Conservation (phyloP, 2,329 filamentous ascomycete genomes). For the Plenodomus tracheiphilus region DNA sequence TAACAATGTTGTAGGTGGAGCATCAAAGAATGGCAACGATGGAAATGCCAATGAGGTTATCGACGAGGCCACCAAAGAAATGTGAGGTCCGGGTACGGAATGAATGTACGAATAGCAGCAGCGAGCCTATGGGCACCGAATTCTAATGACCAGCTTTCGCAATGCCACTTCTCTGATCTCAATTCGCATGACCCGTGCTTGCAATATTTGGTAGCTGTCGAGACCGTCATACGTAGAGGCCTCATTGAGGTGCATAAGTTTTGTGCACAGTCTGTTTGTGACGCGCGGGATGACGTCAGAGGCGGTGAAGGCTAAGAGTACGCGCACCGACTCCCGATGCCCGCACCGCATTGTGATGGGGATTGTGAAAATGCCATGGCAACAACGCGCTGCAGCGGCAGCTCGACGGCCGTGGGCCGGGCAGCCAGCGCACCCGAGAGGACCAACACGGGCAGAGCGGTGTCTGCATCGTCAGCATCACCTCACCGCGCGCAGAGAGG, state of each 20-base stretch:
- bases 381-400: constrained; percentile 10
- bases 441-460: not conserved
- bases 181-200: too few species aligned
- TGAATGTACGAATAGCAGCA: not conserved
- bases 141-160: too few species aligned
- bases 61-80: not conserved
- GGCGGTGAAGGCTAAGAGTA: constrained; percentile 5
- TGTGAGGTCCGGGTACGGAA: not conserved
- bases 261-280: constrained; percentile 17
- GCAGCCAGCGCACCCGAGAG: not conserved
- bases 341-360: constrained; percentile 30
- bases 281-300: constrained; percentile 14
- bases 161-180: too few species aligned
- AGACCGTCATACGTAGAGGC: too few species aligned
- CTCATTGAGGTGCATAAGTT: constrained; percentile 17
- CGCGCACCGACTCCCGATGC: constrained; percentile 7
- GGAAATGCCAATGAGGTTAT: not conserved
- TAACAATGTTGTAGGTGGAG: constrained; percentile 8
- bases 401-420: not conserved
- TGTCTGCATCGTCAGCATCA: not conserved
- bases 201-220: not conserved
- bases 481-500: not conserved
- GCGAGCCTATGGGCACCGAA: not conserved
- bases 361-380: constrained; percentile 33
- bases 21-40: not conserved